Evolutionary conservation across 306 rosid species (phyloP), one percentile per base, ranked within the genome.

Genomic region (Trichosanthes cucumerina): DNA sequence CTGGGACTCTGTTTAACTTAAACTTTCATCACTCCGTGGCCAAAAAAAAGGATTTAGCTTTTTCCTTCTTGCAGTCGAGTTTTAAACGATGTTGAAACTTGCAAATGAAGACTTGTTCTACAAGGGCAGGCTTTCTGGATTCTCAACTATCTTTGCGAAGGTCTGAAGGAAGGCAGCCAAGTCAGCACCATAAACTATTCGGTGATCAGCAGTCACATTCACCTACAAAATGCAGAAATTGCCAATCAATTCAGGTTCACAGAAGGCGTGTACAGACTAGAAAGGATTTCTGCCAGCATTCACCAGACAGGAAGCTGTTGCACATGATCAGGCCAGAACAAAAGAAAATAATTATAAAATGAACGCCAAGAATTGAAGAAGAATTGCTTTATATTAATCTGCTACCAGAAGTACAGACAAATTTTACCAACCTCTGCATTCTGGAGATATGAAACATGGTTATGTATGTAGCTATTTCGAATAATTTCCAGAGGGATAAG

Each of bases 121-220:
- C 82, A 93, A 86, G 65, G 96, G 91, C 82, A 93, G 86, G 89
- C 93, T 87, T 81, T 89, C 98, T 21, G 98, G 96, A 82, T 89
- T 85, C 86, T 93, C 90, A 76, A 91, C 78, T 33, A 93, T 86
- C 85, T 91, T 91, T 73, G 94, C 88, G 86, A 93, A 91, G 21
- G 96, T 89, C 85, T 87, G 83, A 70, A 91, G 93, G 89, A 93
- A 93, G 80, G 91, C 91, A 28, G 98, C 98, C 91, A 93, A 86
- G 81, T 91, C 96, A 38, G 98, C 98, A 62, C 98, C 98, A 58
- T 93, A 93, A 63, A 93, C 81, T 76, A 93, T 84, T 66, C 96
- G 89, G 89, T 93, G 98, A 89, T 93, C 98, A 33, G 93, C 94
- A 1, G 98, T 93, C 76, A 93, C 98, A 76, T 93, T 93, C 87